phyloP scores from a whole-genome alignment of 345 rosid species.

The Pistacia integerrima region DNA sequence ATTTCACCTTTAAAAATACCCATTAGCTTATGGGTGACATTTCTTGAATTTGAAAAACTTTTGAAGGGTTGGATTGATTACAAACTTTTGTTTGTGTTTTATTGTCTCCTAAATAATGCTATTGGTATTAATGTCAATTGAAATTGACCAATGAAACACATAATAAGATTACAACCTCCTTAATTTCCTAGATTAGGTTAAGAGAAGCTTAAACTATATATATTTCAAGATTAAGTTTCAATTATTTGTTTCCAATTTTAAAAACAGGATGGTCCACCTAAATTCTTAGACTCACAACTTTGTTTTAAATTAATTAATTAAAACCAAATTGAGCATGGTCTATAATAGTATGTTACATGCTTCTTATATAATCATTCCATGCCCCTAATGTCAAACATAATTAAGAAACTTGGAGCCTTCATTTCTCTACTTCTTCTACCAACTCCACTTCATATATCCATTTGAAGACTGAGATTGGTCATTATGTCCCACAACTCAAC shows the following conservation, averaged over 20 bases:
- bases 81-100: slow-evolving; percentile 2
- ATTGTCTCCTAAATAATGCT: slow-evolving; percentile 15
- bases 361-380: not conserved
- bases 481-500: not conserved
- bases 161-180: not conserved
- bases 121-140: not conserved
- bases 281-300: not conserved
- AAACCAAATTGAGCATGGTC: not conserved
- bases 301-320: not conserved
- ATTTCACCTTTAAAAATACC: not conserved
- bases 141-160: too few relatives aligned
- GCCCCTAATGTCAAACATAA: too few relatives aligned
- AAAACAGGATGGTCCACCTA: slow-evolving; percentile 8
- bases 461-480: not conserved
- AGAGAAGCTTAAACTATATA: not conserved
- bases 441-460: not conserved
- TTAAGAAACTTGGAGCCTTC: too few relatives aligned
- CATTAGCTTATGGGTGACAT: slow-evolving; percentile 14
- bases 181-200: slow-evolving; percentile 1
- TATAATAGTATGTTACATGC: not conserved
- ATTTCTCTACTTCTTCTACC: too few relatives aligned
- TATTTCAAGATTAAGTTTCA: not conserved
- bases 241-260: slow-evolving; percentile 12
- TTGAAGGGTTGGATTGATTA: not conserved
- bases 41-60: not conserved